These are phyloP conservation scores for Solanum commersonii DNA, from an alignment of 257 asterid genomes.

Conservation along the genomic window DNA sequence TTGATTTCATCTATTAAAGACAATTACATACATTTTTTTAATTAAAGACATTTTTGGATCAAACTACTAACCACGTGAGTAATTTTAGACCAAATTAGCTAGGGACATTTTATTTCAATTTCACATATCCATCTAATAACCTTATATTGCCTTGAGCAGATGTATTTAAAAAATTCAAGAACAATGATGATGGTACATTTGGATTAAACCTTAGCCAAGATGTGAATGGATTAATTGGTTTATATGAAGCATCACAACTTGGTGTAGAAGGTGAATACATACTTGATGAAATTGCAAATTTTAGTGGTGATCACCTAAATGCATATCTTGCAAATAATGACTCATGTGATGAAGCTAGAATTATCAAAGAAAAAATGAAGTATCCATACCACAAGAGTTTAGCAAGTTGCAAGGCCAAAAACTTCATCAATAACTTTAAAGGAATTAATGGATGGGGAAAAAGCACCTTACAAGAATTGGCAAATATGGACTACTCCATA, in stretches of 20 bases:
- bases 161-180: constrained; percentile 29
- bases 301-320: constrained; percentile 12
- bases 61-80: no score
- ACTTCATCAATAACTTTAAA: not conserved
- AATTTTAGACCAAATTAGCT: no score
- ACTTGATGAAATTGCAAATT: constrained; percentile 30
- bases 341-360: not conserved
- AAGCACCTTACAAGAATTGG: constrained; percentile 21
- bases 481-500: constrained; percentile 6
- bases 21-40: no score
- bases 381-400: constrained; percentile 40
- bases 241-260: constrained; percentile 46
- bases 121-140: not conserved
- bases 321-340: not conserved
- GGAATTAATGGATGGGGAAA: constrained; percentile 15
- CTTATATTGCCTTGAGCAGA: constrained; percentile 2
- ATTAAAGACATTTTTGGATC: no score
- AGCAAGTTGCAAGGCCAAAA: not conserved
- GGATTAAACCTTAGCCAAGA: constrained; percentile 2
- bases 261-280: constrained; percentile 33
- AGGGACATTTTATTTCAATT: no score
- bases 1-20: no score
- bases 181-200: constrained; percentile 23
- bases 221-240: constrained; percentile 15
- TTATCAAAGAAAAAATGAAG: constrained; percentile 9